These are phyloP conservation scores for Colletotrichum sp. DNA, from an alignment of 2,329 filamentous ascomycete genomes.

Conservation along the genomic window DNA sequence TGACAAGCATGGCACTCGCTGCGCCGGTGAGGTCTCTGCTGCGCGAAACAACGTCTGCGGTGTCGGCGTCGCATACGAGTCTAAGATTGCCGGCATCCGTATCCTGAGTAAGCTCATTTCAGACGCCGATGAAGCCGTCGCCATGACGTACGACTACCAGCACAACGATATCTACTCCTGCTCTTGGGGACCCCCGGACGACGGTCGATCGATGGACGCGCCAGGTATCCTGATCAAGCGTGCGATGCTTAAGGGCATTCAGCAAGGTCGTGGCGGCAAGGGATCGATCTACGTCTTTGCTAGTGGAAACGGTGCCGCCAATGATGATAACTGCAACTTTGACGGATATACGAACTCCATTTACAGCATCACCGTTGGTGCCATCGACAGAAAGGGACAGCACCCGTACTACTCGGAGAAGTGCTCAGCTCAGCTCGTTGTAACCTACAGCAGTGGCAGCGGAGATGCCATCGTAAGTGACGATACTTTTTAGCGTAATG, in stretches of 20 bases:
- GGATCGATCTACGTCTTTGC: slow-evolving; percentile 97
- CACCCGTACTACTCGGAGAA: slow-evolving; percentile 97
- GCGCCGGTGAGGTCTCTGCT: slow-evolving; percentile 91
- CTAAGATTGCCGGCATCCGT: slow-evolving; percentile 87
- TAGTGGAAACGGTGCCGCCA: slow-evolving; percentile 87
- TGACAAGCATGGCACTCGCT: slow-evolving; percentile 90
- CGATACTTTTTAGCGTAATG: neutral
- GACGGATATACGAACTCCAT: slow-evolving; percentile 99
- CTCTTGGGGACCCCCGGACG: slow-evolving; percentile 96
- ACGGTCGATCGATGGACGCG: slow-evolving; percentile 91
- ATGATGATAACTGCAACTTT: slow-evolving; percentile 97
- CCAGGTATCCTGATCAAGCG: slow-evolving; percentile 86
- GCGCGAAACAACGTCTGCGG: slow-evolving; percentile 93
- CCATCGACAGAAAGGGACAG: slow-evolving; percentile 83
- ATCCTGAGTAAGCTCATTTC: slow-evolving; percentile 91
- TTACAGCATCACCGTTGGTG: slow-evolving; percentile 96
- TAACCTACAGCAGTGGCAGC: slow-evolving; percentile 93
- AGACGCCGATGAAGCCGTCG: slow-evolving; percentile 89
- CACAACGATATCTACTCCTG: slow-evolving; percentile 98
- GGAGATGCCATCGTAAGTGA: slow-evolving; percentile 77
- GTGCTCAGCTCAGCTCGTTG: slow-evolving; percentile 93
- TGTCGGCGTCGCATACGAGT: slow-evolving; percentile 93
- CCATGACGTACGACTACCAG: slow-evolving; percentile 91
- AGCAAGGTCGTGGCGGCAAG: slow-evolving; percentile 81
- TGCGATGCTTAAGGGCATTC: slow-evolving; percentile 91